These are phyloP conservation scores for Boletus pseudopeckii DNA, from an alignment of 768 basidiomycete species.

Conservation along the genomic window DNA sequence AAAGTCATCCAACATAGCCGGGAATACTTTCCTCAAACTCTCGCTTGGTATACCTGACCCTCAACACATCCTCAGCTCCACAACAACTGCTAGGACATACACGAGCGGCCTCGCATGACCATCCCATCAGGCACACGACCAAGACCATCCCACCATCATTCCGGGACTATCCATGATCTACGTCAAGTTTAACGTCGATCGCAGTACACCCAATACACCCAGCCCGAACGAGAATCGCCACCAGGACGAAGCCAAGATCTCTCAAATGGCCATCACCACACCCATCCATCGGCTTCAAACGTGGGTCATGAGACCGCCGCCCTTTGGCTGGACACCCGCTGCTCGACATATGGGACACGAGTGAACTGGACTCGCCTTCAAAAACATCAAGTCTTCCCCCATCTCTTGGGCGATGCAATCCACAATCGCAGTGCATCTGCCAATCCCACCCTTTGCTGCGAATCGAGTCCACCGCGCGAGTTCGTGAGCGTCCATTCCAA, in stretches of 20 bases:
- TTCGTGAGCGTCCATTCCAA: conserved; percentile 62
- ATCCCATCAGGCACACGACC: background rate
- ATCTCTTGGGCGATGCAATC: conserved; percentile 74
- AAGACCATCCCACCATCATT: background rate
- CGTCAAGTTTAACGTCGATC: background rate
- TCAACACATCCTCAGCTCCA: background rate
- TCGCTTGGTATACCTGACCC: background rate
- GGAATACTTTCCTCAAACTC: background rate
- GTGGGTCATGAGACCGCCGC: background rate
- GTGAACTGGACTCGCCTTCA: conserved; percentile 50
- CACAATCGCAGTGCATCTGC: conserved; percentile 65
- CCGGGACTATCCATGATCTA: background rate
- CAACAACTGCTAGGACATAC: background rate
- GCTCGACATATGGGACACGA: background rate
- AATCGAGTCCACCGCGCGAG: conserved; percentile 82
- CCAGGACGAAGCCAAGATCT: background rate
- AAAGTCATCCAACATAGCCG: background rate
- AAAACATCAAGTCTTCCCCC: conserved; percentile 79
- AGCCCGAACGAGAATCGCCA: background rate
- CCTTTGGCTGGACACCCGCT: background rate
- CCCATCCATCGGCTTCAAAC: background rate
- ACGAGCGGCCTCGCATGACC: too few relatives aligned
- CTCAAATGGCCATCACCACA: too few relatives aligned
- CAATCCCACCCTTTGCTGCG: conserved; percentile 82
- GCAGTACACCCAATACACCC: background rate